Base-by-base conservation (phyloP, 202 grass and related monocot species). In the Digitaria exilis region DNA sequence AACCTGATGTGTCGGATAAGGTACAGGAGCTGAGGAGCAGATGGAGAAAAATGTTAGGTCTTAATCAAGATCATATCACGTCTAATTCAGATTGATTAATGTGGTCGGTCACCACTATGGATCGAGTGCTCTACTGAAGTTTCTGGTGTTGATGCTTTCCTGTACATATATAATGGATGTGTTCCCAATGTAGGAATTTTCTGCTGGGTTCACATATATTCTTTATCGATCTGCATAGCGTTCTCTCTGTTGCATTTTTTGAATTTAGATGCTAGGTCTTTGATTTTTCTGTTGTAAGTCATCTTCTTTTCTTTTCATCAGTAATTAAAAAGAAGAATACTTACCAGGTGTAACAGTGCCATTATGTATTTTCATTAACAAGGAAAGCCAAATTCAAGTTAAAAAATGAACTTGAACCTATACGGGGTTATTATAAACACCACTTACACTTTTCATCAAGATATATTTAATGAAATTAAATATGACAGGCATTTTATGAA, bases 61-160 rank as follows among this genome's bases (percentile, higher is more conserved):
- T 45, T 37, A 65, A 87, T 78, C 44, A 65, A 78, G 10, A 87
- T 78, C 73, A 29, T 22, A 87, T 78, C 73, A 29, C 29, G 13
- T 86, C 49, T 57, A 50, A 75, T 75, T 17, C 28, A 4, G 12
- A 58, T 49, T 55, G 31, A 59, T 65, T 79, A 55, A 51, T 30
- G 30, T 42, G 31, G 75, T 79, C 44, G 14, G 56, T 70, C 42
- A 22, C 65, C 35, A 58, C 65, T 69, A 78, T 22, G 2, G 26
- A 78, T 45, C 4, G 13, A 82, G 79, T 74, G 66, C 67, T 44
- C 35, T 12, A 49, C 30, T 26, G 32, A 65, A 64, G 34, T 24
- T 54, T 72, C 3, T 30, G n/a, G 73, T 56, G 51, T 22, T 57
- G 15, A 34, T 76, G 18, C 57, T 28, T 55, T 55, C 26, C 37